These are phyloP conservation scores for Neofusicoccum sp. DNA, from an alignment of 2,329 filamentous ascomycete species.

Conservation along the genomic window DNA sequence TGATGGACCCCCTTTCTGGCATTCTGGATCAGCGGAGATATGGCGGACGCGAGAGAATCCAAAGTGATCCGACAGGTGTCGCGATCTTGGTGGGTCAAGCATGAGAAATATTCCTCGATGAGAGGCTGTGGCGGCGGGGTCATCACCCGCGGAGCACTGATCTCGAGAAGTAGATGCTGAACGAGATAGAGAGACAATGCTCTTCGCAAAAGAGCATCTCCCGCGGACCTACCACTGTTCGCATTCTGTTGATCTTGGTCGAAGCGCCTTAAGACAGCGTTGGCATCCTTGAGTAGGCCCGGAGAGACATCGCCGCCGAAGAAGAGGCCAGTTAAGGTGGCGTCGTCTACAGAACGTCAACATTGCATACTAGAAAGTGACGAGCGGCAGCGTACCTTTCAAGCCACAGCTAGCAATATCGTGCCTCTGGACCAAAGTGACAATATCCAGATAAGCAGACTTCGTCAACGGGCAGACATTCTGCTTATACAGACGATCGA, in stretches of 20 bases:
- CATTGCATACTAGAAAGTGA: too few relatives aligned
- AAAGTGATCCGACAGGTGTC: slow-evolving; percentile 7
- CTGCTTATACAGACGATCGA: slow-evolving; percentile 25
- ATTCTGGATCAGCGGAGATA: neutral
- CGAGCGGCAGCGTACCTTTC: neutral
- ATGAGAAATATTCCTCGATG: neutral
- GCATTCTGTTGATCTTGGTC: neutral
- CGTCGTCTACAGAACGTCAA: too few relatives aligned
- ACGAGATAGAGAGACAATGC: neutral
- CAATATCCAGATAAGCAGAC: slow-evolving; percentile 41
- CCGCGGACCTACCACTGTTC: neutral
- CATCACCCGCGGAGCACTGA: neutral
- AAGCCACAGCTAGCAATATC: neutral
- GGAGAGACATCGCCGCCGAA: neutral
- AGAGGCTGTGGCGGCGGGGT: neutral
- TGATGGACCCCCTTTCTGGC: neutral
- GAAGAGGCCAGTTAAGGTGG: too few relatives aligned
- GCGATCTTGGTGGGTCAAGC: neutral
- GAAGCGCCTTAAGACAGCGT: neutral
- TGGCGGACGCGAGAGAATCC: neutral
- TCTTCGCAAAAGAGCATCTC: neutral
- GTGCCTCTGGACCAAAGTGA: slow-evolving; percentile 22
- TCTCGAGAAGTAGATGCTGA: neutral
- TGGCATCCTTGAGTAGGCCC: neutral
- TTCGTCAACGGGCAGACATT: slow-evolving; percentile 37